Evolutionary conservation across 192 early-diverging fungal species (phyloP).

Genomic region (Kappamyces sp.): DNA sequence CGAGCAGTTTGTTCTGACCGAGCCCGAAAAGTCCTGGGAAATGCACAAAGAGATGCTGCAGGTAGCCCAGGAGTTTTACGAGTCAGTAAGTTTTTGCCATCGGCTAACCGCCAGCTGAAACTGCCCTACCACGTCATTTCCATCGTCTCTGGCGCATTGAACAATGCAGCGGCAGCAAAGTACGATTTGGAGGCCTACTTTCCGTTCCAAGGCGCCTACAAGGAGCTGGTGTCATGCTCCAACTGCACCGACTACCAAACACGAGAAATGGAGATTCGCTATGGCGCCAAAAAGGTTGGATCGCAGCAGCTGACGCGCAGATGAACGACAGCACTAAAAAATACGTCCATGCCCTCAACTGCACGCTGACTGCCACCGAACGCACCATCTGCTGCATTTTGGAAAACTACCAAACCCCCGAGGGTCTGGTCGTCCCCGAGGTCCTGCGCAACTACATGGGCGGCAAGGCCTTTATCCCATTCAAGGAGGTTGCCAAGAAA

Average conservation of each 20-base stretch:
- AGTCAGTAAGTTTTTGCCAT: slow-evolving; percentile 41
- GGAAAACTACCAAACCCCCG: slow-evolving; percentile 90
- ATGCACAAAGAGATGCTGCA: slow-evolving; percentile 95
- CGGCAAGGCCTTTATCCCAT: slow-evolving; percentile 87
- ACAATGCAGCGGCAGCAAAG: slow-evolving; percentile 99
- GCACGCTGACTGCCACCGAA: slow-evolving; percentile 92
- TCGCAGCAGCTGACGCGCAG: slow-evolving; percentile 12
- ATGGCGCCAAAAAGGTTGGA: slow-evolving; percentile 83
- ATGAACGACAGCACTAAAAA: slow-evolving; percentile 88
- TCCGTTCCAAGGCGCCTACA: slow-evolving; percentile 96
- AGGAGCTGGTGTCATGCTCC: slow-evolving; percentile 96
- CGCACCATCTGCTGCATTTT: slow-evolving; percentile 90
- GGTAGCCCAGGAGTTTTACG: slow-evolving; percentile 89
- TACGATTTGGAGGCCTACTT: slow-evolving; percentile 99
- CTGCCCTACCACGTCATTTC: slow-evolving; percentile 90
- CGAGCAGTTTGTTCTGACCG: slow-evolving; percentile 95
- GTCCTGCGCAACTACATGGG: slow-evolving; percentile 90
- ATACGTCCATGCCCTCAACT: slow-evolving; percentile 96
- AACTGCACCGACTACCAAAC: slow-evolving; percentile 99
- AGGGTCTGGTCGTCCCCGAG: slow-evolving; percentile 82
- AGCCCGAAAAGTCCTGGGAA: slow-evolving; percentile 98
- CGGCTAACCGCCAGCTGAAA: slow-evolving; percentile 57
- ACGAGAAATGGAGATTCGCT: slow-evolving; percentile 88
- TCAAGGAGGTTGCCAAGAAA: slow-evolving; percentile 21
- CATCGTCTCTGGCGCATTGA: slow-evolving; percentile 96